Base-by-base conservation (phyloP, 225 moss, liverwort and hornwort genomes). In the Thuidium tamariscinum region DNA sequence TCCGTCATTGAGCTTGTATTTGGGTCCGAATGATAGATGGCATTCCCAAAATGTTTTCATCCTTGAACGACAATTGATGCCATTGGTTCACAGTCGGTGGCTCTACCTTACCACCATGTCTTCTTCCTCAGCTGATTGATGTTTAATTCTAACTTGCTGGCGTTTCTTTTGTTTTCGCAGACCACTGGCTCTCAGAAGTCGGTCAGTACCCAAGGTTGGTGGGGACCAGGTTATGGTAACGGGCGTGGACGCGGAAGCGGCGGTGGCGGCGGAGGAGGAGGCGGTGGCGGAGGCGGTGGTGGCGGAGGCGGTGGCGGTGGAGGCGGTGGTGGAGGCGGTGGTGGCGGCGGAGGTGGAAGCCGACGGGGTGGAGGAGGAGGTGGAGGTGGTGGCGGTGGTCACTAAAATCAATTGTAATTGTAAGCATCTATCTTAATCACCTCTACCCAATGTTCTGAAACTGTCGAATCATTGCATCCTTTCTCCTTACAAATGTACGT, bases 151-250 rank as follows among this genome's bases (percentile, higher is more conserved):
- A 46, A 86, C 48, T 25, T 3, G 51, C 39, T 80, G 16, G 51
- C 52, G 51, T 42, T 9, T 5, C 12, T 8, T 72, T 61, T 3
- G 21, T 51, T n/a, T 76, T 63, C 52, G 11, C 52, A 90, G 90
- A 71, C 82, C 34, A 7, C 64, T 15, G 77, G 48, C 34, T 71
- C 82, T 12, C 37, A 82, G 82, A 90, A 90, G 82, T 77, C 79
- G 15, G 87, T 74, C 7, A 74, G 80, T 42, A 74, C 74, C 1
- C 83, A 81, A 80, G 11, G 60, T 5, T 74, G 71, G 61, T 10
- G 29, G 15, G 72, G 61, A 71, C 51, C 15, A 4, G 46, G 57
- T 11, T 9, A 25, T 2, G 56, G 56, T 22, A 21, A 9, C 4
- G 79, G 85, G 0, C n/a, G 70, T 0, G 60, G 71, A 0, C n/a